These are phyloP conservation scores for Huntiella savannae DNA, from an alignment of 2,329 filamentous ascomycete species.

Conservation along the genomic window DNA sequence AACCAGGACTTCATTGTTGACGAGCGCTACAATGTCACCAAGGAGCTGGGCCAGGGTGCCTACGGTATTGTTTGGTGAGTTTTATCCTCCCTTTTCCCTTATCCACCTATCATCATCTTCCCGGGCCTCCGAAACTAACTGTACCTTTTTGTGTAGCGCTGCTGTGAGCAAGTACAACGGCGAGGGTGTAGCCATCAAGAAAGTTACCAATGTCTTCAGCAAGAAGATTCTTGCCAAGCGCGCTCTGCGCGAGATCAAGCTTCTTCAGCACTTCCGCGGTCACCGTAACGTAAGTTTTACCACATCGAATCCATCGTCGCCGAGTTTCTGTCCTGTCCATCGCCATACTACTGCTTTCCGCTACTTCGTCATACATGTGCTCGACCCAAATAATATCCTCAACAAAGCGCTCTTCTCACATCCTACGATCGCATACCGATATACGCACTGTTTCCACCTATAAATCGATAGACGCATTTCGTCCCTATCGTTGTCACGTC, in stretches of 20 bases:
- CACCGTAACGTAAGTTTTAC: slow-evolving; percentile 53
- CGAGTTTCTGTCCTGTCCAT: no score
- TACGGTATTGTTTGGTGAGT: slow-evolving; percentile 94
- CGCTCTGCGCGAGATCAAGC: slow-evolving; percentile 92
- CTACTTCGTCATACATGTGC: no score
- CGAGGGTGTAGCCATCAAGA: slow-evolving; percentile 96
- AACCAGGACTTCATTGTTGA: slow-evolving; percentile 99
- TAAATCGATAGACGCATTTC: no score
- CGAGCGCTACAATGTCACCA: slow-evolving; percentile 94
- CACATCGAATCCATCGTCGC: background rate
- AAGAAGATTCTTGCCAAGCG: slow-evolving; percentile 99
- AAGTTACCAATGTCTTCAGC: slow-evolving; percentile 99
- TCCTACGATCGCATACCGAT: no score
- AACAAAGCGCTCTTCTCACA: no score
- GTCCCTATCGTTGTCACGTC: background rate
- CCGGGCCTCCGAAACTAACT: background rate
- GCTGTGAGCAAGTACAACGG: slow-evolving; percentile 78
- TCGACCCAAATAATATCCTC: no score
- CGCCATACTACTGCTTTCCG: no score
- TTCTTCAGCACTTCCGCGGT: slow-evolving; percentile 90
- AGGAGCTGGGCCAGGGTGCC: slow-evolving; percentile 93
- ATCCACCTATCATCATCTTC: background rate
- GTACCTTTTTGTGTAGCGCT: slow-evolving; percentile 37
- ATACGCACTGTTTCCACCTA: no score
- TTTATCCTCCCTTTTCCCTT: slow-evolving; percentile 5